Evolutionary conservation across 257 asterid genomes (phyloP).

Genomic region (Anisodus tanguticus): DNA sequence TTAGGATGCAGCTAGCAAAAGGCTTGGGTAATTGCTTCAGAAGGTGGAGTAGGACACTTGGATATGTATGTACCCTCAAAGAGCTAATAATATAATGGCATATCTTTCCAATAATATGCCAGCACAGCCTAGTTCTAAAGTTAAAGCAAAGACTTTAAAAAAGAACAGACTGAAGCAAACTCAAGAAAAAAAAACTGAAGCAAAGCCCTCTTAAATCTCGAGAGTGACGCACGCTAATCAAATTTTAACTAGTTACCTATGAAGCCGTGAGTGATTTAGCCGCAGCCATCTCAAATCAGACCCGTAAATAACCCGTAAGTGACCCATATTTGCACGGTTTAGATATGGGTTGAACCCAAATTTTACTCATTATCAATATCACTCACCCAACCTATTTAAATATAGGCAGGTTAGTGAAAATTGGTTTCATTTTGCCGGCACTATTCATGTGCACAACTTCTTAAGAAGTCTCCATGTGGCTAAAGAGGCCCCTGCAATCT

Average conservation of each 20-base stretch:
- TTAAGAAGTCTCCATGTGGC: slow-evolving; percentile 10
- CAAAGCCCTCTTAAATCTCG: background rate
- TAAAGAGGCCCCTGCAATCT: background rate
- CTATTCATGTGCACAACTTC: background rate
- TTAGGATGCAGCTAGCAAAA: background rate
- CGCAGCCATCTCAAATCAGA: background rate
- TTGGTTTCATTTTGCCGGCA: background rate
- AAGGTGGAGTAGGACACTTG: background rate
- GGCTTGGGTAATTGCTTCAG: background rate
- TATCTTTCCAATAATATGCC: background rate
- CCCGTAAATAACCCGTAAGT: background rate
- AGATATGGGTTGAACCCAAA: background rate
- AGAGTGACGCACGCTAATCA: background rate
- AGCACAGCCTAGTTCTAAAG: background rate
- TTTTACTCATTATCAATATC: background rate
- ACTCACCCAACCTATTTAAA: slow-evolving; percentile 11
- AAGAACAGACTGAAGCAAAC: background rate
- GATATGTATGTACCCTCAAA: background rate
- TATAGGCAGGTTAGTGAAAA: background rate
- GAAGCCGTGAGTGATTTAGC: background rate
- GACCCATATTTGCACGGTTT: background rate
- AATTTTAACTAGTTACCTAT: background rate
- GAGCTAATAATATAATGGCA: background rate
- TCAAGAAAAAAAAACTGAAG: background rate
- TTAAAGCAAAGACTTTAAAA: background rate